Base-by-base conservation (phyloP, 2,329 filamentous ascomycete species). In the Diaporthe citri region DNA sequence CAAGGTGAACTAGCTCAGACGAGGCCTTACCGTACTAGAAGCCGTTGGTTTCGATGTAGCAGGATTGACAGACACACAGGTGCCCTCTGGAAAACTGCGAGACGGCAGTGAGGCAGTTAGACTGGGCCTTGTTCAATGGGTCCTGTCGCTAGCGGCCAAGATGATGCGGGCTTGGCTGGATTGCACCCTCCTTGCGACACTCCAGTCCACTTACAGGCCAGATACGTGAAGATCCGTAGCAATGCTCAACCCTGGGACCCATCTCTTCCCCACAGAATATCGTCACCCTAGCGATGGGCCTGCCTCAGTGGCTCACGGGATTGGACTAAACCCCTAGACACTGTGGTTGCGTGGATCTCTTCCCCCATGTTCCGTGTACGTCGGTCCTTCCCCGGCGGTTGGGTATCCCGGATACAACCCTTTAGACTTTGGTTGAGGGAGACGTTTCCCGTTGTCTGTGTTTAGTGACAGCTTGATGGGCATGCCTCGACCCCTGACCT, bases 361-460 rank as follows among this genome's bases (percentile, higher is more conserved):
- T 34, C 31, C 46, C 64, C 46, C 46, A 67, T 66, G 41, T 36
- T 20, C 62, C 43, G 62, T 39, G 46, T 52, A 52, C 31, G 46
- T 67, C 64, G 64, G 64, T 39, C 64, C 64, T 67, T 67, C 46
- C 46, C 46, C 64, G 64, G 64, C 64, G 64, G 64, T 67, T n/a
- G 64, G 20, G n/a, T 25, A 39, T 25, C 25, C 60, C 60, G 41
- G 41, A 48, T 36, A 48, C 46, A 39, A 52, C 64, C 64, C 34
- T 28, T 39, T 52, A 52, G 46, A 67, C 46, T 67, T 52, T 52
- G 46, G 46, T 67, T 52, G 64, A 67, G 34, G 15, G 39, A 28
- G 22, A 20, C 41, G 34, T 67, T 52, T 52, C 31, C 64, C 48
- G n/a, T 39, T 52, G 46, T 39, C 34, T 20, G 31, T 51, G 39